A percentile compares a stretch with the other conserved stretches of the same genome.
phyloP scores from a whole-genome alignment of 2,329 filamentous ascomycete genomes.

The Stromatinia cepivora region DNA sequence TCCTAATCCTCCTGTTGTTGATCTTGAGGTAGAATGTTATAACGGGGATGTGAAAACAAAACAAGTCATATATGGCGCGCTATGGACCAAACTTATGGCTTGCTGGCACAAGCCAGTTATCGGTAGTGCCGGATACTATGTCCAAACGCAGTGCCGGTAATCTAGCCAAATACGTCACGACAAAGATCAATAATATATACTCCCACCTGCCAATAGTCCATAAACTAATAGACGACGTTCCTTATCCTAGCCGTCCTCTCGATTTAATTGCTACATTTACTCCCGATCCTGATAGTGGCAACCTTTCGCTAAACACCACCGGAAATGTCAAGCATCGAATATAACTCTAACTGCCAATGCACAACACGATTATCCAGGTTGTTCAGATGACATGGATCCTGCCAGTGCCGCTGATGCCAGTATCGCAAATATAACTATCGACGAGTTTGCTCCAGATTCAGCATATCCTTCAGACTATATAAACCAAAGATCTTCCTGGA shows the following conservation, averaged over 20 bases:
- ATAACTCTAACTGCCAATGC: neutral
- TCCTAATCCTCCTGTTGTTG: neutral
- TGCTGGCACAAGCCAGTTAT: neutral
- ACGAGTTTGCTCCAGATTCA: neutral
- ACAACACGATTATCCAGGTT: neutral
- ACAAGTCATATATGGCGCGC: neutral
- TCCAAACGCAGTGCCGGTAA: neutral
- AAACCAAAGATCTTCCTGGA: neutral
- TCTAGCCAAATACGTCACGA: neutral
- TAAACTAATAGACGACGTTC: neutral
- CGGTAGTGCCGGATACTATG: neutral
- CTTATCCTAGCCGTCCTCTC: neutral
- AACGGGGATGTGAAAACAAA: neutral
- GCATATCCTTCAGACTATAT: conserved; percentile 4
- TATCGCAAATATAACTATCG: neutral
- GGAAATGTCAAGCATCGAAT: neutral
- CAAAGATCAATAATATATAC: neutral
- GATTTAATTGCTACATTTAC: neutral
- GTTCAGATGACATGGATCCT: neutral
- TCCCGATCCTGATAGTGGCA: neutral
- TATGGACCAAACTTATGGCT: neutral
- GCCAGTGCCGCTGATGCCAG: neutral
- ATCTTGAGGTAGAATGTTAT: neutral
- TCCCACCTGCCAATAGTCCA: neutral
- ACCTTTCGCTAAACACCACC: neutral